phyloP scores from a whole-genome alignment of 805 yeast species.

The Wickerhamomyces queroliae region DNA sequence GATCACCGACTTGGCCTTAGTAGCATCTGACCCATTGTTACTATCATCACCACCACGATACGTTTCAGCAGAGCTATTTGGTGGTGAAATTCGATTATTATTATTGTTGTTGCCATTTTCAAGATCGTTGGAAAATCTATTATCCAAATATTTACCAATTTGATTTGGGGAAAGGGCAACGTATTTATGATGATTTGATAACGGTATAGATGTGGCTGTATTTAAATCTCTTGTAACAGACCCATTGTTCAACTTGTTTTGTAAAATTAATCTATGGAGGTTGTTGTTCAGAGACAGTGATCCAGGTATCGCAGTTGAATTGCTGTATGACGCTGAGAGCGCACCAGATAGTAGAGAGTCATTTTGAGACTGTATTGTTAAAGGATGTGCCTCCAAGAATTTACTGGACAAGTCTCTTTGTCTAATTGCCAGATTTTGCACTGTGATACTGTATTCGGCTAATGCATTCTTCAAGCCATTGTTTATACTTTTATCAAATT shows the following conservation, averaged over 20 bases:
- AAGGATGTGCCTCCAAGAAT: constrained; percentile 18
- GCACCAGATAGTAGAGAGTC: too few species aligned
- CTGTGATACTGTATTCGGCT: constrained; percentile 32
- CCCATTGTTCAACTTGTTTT: constrained; percentile 12
- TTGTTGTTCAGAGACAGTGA: constrained; percentile 5
- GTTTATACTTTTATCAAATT: constrained; percentile 40
- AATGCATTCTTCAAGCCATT: constrained; percentile 39
- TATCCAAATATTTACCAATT: constrained; percentile 15
- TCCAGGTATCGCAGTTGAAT: neutral
- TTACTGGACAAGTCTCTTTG: constrained; percentile 12
- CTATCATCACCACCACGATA: too few species aligned
- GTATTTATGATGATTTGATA: constrained; percentile 5
- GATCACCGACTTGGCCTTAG: neutral
- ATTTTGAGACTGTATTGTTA: too few species aligned
- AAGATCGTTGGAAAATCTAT: constrained; percentile 5
- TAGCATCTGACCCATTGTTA: too few species aligned
- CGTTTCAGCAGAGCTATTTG: too few species aligned
- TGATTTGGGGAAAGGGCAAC: constrained; percentile 13
- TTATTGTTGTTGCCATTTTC: neutral
- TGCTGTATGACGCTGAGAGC: too few species aligned
- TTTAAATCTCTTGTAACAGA: neutral
- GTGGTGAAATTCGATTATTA: too few species aligned
- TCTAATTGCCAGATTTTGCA: constrained; percentile 13
- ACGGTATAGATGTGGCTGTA: constrained; percentile 1
- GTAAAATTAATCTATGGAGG: constrained; percentile 21